A percentile compares a stretch with the other conserved stretches of the same genome.
These are phyloP conservation scores for Gelatoporia subvermispora DNA, from an alignment of 768 basidiomycete species.

Conservation along the genomic window DNA sequence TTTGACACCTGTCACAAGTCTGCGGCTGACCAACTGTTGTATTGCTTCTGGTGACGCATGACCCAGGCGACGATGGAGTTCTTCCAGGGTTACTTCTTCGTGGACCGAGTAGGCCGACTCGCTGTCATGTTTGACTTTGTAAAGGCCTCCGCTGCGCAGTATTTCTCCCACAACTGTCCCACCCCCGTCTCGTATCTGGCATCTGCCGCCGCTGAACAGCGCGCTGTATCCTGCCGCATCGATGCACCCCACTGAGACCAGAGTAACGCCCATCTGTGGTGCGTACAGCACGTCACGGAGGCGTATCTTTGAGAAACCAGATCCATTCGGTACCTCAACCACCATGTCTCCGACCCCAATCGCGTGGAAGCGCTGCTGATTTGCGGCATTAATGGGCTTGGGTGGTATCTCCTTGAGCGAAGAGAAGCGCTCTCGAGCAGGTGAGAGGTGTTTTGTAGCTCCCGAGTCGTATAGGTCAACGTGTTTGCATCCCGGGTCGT, in stretches of 20 bases:
- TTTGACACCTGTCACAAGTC: constrained; percentile 26
- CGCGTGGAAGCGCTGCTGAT: too few relatives aligned
- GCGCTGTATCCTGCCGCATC: constrained; percentile 14
- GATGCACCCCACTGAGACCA: constrained; percentile 15
- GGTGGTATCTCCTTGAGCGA: too few relatives aligned
- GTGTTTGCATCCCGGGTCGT: too few relatives aligned
- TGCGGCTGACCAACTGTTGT: constrained; percentile 21
- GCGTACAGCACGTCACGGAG: too few relatives aligned
- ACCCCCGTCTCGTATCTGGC: constrained; percentile 4
- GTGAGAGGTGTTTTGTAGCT: too few relatives aligned
- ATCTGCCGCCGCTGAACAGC: constrained; percentile 9
- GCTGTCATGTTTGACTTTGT: constrained; percentile 2
- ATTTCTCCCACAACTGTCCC: constrained; percentile 11
- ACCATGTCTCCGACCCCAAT: too few relatives aligned
- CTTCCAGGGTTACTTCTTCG: constrained; percentile 6
- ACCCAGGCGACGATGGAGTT: constrained; percentile 29
- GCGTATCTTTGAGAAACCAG: too few relatives aligned
- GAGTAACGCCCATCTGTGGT: constrained; percentile 17
- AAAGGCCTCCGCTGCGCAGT: constrained; percentile 16
- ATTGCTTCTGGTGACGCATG: constrained; percentile 28
- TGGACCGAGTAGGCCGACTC: background rate
- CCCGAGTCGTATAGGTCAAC: too few relatives aligned
- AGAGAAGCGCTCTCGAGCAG: too few relatives aligned
- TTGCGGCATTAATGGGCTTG: too few relatives aligned
- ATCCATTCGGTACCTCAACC: too few relatives aligned